Evolutionary conservation across 2,329 filamentous ascomycete species (phyloP), one percentile per base, ranked within the genome.

Genomic region (Pyrenophora seminiperda): DNA sequence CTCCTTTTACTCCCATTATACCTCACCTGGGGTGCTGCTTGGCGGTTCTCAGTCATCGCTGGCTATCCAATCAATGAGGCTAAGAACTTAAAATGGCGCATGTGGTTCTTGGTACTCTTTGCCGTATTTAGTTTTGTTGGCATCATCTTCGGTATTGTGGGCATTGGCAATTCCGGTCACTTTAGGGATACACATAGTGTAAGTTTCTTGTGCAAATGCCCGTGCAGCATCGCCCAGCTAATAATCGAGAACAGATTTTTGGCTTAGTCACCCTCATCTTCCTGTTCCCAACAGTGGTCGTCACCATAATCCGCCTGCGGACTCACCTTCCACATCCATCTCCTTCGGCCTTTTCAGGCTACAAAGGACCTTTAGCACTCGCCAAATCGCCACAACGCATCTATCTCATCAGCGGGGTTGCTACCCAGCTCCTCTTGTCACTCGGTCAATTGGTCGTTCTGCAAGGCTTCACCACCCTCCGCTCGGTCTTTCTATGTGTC

Each of bases 1-100:
- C 54, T 69, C 17, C 51, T 58, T n/a, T 55, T 60, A 3, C 56
- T 69, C 5, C 66, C 66, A 1, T 40, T 62, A 5, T 69, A 69
- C 29, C 47, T 69, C 24, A 56, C 59, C 7, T 39, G 64, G 0
- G 66, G 66, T 2, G 63, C 63, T 14, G 53, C 62, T 9, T 61
- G 54, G 55, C 62, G 66, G 6, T 53, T 69, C 3, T 66, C 64
- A 0, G 54, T 62, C 4, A 39, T 69, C 11, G 51, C 61, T 17
- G 58, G 59, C 7, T 54, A 63, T 11, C 65, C 66, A 3, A 38
- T 69, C 7, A 47, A 65, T 19, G 60, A 65, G 37, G 24, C 32
- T 1, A 63, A 62, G 41, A 65, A 63, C 50, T 61, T 50, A 20
- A 67, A 62, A 41, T 68, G 65, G 65, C 54, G 66, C 0, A 33